These are phyloP conservation scores for Eimeria sp. DNA, from an alignment of 169 alveolate species.

Conservation along the genomic window DNA sequence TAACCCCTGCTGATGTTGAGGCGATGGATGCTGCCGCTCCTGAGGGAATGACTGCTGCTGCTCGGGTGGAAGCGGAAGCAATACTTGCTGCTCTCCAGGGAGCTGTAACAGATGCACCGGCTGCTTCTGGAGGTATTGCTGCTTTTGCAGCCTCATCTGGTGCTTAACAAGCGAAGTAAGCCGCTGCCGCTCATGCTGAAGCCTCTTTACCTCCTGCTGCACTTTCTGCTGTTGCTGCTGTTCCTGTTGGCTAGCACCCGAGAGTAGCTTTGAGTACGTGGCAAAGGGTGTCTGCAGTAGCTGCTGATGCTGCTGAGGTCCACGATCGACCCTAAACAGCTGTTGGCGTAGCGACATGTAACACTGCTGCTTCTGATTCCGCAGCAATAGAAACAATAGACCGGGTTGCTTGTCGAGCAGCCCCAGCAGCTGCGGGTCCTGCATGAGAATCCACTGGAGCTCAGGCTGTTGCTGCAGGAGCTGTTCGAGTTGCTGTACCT, in stretches of 20 bases:
- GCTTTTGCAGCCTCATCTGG: constrained; percentile 54
- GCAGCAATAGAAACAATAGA: constrained; percentile 40
- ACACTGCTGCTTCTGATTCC: constrained; percentile 3
- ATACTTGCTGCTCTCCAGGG: not conserved
- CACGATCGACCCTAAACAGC: not conserved
- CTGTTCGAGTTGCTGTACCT: constrained; percentile 5
- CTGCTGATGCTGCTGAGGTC: constrained; percentile 19
- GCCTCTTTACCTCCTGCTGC: not conserved
- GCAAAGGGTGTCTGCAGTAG: constrained; percentile 28
- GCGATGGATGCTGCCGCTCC: not conserved
- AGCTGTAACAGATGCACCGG: constrained; percentile 11
- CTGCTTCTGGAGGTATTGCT: constrained; percentile 10
- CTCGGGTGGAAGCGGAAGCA: not conserved
- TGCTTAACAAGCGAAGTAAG: constrained; percentile 5
- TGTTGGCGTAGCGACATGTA: not conserved
- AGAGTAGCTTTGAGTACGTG: constrained; percentile 1
- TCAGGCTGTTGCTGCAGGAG: constrained; percentile 67
- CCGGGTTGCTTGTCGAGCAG: constrained; percentile 60
- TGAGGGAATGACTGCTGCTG: constrained; percentile 7
- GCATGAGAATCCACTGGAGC: constrained; percentile 12
- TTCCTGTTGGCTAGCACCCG: constrained; percentile 10
- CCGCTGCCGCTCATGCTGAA: constrained; percentile 31
- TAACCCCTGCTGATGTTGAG: not conserved
- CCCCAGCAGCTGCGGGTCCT: constrained; percentile 3
- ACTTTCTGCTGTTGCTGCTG: constrained; percentile 35